Percentiles rank a stretch among this genome's conserved stretches.
These are phyloP conservation scores for Elsinoe ampelina DNA, from an alignment of 2,329 filamentous ascomycete species.

Conservation along the genomic window DNA sequence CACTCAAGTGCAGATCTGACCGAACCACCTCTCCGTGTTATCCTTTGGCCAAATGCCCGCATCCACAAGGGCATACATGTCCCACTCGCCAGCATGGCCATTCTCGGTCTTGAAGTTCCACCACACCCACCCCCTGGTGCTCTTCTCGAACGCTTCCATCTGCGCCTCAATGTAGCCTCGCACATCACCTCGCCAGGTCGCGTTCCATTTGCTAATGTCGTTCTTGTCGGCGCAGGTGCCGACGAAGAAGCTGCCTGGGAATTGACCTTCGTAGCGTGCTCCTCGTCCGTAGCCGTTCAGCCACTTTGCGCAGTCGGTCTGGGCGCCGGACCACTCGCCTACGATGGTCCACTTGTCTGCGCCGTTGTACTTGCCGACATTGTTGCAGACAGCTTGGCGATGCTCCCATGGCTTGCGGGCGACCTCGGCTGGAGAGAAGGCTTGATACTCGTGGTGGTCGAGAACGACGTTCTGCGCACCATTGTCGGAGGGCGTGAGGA, in stretches of 20 bases:
- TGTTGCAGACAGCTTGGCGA: conserved; percentile 46
- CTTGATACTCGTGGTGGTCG: conserved; percentile 62
- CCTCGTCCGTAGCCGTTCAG: conserved; percentile 49
- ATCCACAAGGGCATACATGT: conserved; percentile 41
- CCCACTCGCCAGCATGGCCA: conserved; percentile 41
- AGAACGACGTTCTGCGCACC: conserved; percentile 46
- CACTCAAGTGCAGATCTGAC: conserved; percentile 21
- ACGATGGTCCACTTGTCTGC: conserved; percentile 59
- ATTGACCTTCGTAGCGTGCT: conserved; percentile 51
- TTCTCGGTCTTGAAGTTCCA: conserved; percentile 51
- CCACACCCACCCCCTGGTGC: conserved; percentile 45
- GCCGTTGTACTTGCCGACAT: conserved; percentile 39
- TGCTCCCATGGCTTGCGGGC: conserved; percentile 45
- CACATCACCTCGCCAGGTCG: conserved; percentile 37
- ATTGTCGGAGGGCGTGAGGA: conserved; percentile 44
- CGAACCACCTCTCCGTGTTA: conserved; percentile 23
- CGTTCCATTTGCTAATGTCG: conserved; percentile 40
- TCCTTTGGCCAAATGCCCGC: conserved; percentile 44
- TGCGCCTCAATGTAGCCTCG: conserved; percentile 48
- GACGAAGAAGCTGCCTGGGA: conserved; percentile 37
- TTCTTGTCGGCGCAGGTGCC: conserved; percentile 48
- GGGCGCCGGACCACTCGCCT: conserved; percentile 59
- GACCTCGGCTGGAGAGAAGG: conserved; percentile 47
- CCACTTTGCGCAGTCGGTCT: conserved; percentile 50
- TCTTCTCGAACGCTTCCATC: conserved; percentile 42